Percentiles rank a stretch among this genome's conserved stretches.
phyloP scores from a whole-genome alignment of 2,329 filamentous ascomycete genomes.

The Albifimbria verrucaria region DNA sequence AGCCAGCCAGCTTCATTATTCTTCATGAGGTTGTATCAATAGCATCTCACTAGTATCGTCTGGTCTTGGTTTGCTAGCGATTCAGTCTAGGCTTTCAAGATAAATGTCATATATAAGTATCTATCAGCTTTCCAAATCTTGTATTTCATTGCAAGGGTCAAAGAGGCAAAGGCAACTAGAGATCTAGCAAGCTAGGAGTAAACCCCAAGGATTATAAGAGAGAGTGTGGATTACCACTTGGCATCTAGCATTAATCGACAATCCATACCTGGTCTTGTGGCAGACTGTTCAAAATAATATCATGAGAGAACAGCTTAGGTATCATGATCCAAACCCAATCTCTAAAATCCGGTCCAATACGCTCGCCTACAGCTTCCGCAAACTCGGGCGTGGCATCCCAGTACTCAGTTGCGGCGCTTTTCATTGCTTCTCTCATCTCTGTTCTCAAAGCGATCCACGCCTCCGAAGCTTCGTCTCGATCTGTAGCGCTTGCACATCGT shows the following conservation, averaged over 20 bases:
- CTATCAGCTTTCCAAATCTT: too few relatives aligned
- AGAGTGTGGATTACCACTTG: too few relatives aligned
- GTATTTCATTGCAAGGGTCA: too few relatives aligned
- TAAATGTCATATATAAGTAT: too few relatives aligned
- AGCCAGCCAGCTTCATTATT: too few relatives aligned
- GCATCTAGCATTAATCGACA: constrained; percentile 10
- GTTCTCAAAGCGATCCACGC: constrained; percentile 7
- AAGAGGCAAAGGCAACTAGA: too few relatives aligned
- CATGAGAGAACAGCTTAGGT: constrained; percentile 13
- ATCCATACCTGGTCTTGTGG: constrained; percentile 10
- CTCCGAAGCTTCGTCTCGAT: background rate
- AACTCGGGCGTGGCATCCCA: constrained; percentile 8
- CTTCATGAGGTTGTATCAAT: too few relatives aligned
- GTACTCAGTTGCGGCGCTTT: constrained; percentile 7
- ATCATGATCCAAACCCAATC: constrained; percentile 14
- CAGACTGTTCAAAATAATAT: constrained; percentile 3
- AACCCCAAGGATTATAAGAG: too few relatives aligned
- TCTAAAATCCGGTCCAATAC: constrained; percentile 10
- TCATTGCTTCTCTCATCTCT: constrained; percentile 6
- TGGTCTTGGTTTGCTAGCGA: too few relatives aligned
- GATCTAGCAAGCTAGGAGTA: too few relatives aligned
- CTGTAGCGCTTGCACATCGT: background rate
- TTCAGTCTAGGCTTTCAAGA: too few relatives aligned
- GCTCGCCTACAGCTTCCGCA: constrained; percentile 7
- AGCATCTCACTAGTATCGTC: too few relatives aligned